Conservation (phyloP, 305 asterid species). For the Solanum hybrid region DNA sequence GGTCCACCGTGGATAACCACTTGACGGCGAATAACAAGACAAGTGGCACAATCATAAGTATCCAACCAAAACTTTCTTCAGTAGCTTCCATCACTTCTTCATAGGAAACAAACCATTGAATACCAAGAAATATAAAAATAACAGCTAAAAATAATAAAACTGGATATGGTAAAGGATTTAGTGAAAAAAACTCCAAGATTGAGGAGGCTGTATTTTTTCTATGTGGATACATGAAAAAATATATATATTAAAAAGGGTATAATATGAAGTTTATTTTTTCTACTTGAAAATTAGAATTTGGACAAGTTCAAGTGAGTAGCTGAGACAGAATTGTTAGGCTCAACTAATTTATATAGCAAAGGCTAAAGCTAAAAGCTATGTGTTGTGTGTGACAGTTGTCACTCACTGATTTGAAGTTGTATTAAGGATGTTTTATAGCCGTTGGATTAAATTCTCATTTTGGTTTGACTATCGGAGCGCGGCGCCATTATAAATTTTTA, state of each 20-base stretch:
- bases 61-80: constrained; percentile 67
- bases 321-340: background rate
- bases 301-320: background rate
- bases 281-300: background rate
- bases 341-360: background rate
- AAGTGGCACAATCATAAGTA: constrained; percentile 51
- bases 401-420: background rate
- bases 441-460: background rate
- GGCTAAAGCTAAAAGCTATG: background rate
- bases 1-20: constrained; percentile 41
- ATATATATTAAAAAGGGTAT: background rate
- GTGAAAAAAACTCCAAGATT: constrained; percentile 36
- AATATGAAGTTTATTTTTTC: background rate
- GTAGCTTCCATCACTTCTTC: constrained; percentile 57
- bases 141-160: constrained; percentile 54
- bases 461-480: background rate
- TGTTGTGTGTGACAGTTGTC: background rate
- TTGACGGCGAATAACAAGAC: constrained; percentile 45
- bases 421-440: background rate
- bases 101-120: constrained; percentile 71
- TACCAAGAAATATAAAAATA: constrained; percentile 55
- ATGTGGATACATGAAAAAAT: constrained; percentile 7
- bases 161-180: constrained; percentile 66
- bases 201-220: constrained; percentile 42
- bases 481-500: background rate